Base-by-base conservation (phyloP, 768 basidiomycete species). In the Suillus paluster region DNA sequence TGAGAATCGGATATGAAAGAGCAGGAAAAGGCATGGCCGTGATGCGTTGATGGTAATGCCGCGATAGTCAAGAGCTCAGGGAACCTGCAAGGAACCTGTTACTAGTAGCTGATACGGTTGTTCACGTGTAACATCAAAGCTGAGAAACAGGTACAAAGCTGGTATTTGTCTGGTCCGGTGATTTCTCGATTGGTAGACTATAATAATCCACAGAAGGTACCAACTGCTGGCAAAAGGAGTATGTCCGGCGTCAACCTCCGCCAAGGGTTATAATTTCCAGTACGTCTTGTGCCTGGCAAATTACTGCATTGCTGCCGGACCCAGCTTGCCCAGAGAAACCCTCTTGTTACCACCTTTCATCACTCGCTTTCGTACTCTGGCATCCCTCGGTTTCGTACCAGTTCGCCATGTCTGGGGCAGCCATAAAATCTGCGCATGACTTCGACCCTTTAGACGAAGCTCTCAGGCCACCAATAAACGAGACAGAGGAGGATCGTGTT, bases 401-500 rank as follows among this genome's bases (percentile, higher is more conserved):
- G 14, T 65, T 65, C 59, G 55, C 45, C 46, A 74, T 74, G 73
- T 66, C 67, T 59, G 52, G 23, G 8, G 21, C 67, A 15, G 64
- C 55, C 49, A 60, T n/a, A 58, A 74, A 63, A 38, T 11, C 61
- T 17, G 38, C 53, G 7, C 7, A 48, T 0, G 75, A 74, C 25
- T 64, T 61, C 71, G 90, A 91, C 77, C 90, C 90, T 27, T 81
- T 92, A 67, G 85, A 89, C 70, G 80, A 82, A 60, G 80, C 80
- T 44, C 83, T 92, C 61, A 79, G 78, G 38, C 91, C 91, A 4
- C 91, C 91, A 9, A 74, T 82, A 15, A 80, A 87, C 78, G 91
- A 93, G 75, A 79, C 88, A 1, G 80, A 83, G 5, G 83, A 85
- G 38, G 78, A 90, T 71, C 83, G 84, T 49, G 72, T 79, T 9